Percentiles rank a stretch among this genome's conserved stretches.
phyloP scores from a whole-genome alignment of 257 asterid species.

The Capsicum rhomboideum region DNA sequence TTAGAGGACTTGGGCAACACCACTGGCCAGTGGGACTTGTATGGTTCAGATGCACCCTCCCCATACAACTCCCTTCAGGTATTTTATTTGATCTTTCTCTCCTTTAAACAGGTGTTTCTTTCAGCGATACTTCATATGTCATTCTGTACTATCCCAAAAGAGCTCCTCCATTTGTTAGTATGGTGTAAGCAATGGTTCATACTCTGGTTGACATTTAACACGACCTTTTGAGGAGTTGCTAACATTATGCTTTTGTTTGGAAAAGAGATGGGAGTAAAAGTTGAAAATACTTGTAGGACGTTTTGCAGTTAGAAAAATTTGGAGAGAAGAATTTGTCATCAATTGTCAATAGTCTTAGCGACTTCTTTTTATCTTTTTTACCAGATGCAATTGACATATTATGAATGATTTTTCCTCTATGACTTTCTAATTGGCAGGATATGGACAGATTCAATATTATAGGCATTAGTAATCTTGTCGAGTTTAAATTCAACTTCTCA shows the following conservation, averaged over 20 bases:
- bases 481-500: background rate
- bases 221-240: background rate
- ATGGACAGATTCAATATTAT: background rate
- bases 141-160: background rate
- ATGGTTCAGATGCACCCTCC: slow-evolving; percentile 94
- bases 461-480: background rate
- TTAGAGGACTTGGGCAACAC: slow-evolving; percentile 89
- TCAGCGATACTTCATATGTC: background rate
- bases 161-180: background rate
- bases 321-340: background rate
- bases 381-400: background rate
- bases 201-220: background rate
- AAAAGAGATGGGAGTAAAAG: background rate
- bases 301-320: background rate
- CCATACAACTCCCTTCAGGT: slow-evolving; percentile 94
- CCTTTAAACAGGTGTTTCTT: background rate
- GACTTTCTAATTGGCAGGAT: background rate
- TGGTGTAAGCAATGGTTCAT: background rate
- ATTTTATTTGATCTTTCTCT: background rate
- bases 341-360: background rate
- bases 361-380: background rate
- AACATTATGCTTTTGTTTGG: background rate
- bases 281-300: background rate
- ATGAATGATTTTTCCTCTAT: background rate
- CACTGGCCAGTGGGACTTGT: slow-evolving; percentile 95